Conservation (phyloP, 805 yeast genomes). For the Tetrapisispora arboricola region DNA sequence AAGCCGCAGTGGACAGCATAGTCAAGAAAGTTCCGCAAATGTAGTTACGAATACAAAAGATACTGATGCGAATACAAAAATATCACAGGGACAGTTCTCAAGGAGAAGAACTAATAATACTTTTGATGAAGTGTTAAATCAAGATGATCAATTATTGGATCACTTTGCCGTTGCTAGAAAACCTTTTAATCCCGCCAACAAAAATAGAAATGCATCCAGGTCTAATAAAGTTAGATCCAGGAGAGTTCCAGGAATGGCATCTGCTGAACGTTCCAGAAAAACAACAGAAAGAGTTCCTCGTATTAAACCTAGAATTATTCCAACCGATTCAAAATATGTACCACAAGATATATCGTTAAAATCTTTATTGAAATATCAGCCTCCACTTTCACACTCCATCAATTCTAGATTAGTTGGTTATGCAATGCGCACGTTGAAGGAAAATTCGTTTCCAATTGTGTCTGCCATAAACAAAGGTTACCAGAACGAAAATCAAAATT, state of each 20-base stretch:
- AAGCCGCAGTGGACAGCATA: background rate
- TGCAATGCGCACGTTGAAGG: conserved; percentile 14
- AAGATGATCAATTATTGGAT: background rate
- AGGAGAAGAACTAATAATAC: background rate
- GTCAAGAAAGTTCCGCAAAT: background rate
- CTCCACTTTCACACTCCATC: conserved; percentile 13
- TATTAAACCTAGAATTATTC: background rate
- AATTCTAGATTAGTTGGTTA: conserved; percentile 14
- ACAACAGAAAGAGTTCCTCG: background rate
- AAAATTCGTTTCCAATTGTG: conserved; percentile 19
- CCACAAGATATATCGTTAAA: conserved; percentile 20
- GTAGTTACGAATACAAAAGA: background rate
- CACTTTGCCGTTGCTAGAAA: background rate
- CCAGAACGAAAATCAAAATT: conserved; percentile 7
- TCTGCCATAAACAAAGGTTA: conserved; percentile 18
- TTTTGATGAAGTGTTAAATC: background rate
- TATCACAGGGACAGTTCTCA: background rate
- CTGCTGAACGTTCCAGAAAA: background rate
- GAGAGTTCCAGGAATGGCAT: background rate
- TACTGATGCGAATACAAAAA: background rate
- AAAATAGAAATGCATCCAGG: background rate
- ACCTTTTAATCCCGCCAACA: background rate
- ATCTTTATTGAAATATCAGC: conserved; percentile 18
- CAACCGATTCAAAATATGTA: conserved; percentile 5
- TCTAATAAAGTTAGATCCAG: background rate